Conservation (phyloP, 1,284 basidiomycete genomes). For the Paramarasmius palmivorus region DNA sequence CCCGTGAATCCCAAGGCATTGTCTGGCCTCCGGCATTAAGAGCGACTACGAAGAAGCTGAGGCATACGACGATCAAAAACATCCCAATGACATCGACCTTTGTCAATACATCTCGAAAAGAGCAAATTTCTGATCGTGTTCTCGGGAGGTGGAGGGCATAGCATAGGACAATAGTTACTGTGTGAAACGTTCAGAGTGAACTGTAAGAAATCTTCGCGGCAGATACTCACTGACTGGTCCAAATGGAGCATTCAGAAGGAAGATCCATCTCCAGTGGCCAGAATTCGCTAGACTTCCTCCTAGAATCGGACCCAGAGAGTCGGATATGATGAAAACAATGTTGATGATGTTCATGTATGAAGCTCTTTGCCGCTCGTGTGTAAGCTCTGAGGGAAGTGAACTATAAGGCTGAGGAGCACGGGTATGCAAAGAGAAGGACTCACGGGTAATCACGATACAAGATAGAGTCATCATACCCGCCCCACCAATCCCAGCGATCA, state of each 20-base stretch:
- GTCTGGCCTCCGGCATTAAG: conserved; percentile 33
- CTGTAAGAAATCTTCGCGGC: background rate
- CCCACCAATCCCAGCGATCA: conserved; percentile 41
- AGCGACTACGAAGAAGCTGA: conserved; percentile 31
- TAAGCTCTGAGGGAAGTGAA: conserved; percentile 25
- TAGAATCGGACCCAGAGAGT: conserved; percentile 31
- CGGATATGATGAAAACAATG: conserved; percentile 30
- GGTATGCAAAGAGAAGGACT: conserved; percentile 14
- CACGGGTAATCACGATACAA: conserved; percentile 37
- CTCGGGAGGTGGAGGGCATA: conserved; percentile 23
- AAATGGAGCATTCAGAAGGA: conserved; percentile 32
- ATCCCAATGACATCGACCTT: conserved; percentile 29
- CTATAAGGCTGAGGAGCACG: background rate
- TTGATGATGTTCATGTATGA: conserved; percentile 35
- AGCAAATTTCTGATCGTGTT: conserved; percentile 14
- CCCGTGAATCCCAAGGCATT: conserved; percentile 28
- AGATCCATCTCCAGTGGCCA: conserved; percentile 38
- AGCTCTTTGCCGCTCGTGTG: conserved; percentile 32
- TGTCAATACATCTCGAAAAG: conserved; percentile 20
- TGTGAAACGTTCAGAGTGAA: conserved; percentile 1
- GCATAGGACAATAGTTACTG: conserved; percentile 30
- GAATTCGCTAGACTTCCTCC: conserved; percentile 30
- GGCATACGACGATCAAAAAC: conserved; percentile 20
- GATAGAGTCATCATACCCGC: conserved; percentile 40
- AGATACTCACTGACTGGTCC: conserved; percentile 30